Base-by-base conservation (phyloP, 176 grass and related monocot genomes). In the Musa schizocarpa region DNA sequence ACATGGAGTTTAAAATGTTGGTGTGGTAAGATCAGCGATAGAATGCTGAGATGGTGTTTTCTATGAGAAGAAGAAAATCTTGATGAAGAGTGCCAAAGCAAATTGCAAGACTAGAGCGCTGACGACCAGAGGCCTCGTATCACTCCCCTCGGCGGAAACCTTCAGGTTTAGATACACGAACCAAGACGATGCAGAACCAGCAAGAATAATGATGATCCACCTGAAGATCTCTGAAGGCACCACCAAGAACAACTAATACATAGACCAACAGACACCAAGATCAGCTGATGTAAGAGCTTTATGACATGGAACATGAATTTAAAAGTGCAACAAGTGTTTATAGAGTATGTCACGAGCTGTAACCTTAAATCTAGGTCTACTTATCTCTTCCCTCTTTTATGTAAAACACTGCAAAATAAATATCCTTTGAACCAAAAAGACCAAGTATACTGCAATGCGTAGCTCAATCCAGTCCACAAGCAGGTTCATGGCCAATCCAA, bases 61-160 rank as follows among this genome's bases (percentile, higher is more conserved):
- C 91, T 73, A 94, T 51, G 86, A 82, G 72, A 99, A 99, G 82
- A 99, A 99, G 88, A 89, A 94, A 89, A 91, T 84, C 87, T 99
- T 99, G 77, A 99, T 91, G 81, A 99, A 91, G 78, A 99, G 72
- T 71, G 95, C 84, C 54, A 99, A 80, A 76, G 82, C 78, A 85
- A 99, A 84, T 80, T 99, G 95, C 81, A 99, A 78, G 54, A 82
- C 53, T 27, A 84, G 63, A 52, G 90, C 90, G 81, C 88, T 86
- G 21, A 86, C 86, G 56, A 89, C 85, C 55, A 91, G 75, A 78
- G 77, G 77, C 82, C 83, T 87, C 84, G 84, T 61, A 88, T 91
- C 88, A 82, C 80, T 88, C 67, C 88, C 82, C 74, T 87, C 86
- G 20, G 74, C 76, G 76, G 85, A 94, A 62, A 77, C 79, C 78